A percentile compares a stretch with the other conserved stretches of the same genome.
Conservation (phyloP, 2,329 filamentous ascomycete genomes). For the Fusarium sp. region DNA sequence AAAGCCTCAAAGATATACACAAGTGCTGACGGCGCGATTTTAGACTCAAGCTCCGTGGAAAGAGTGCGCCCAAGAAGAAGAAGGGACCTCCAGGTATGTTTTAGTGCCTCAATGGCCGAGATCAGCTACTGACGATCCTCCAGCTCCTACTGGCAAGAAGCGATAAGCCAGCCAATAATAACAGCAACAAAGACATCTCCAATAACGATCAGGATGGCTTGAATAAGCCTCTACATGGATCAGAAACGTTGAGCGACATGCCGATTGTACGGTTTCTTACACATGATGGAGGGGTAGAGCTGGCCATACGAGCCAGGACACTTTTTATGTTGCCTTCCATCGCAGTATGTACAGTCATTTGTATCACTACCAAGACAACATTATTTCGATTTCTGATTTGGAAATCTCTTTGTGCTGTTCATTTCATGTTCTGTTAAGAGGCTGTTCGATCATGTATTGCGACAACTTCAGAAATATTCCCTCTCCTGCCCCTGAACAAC, state of each 20-base stretch:
- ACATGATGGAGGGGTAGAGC: background rate
- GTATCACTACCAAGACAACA: conserved; percentile 37
- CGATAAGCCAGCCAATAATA: conserved; percentile 38
- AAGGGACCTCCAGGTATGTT: conserved; percentile 59
- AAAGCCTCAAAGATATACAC: background rate
- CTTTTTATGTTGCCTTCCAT: conserved; percentile 1
- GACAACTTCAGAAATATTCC: background rate
- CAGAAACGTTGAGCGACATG: background rate
- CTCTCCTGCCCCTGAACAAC: background rate
- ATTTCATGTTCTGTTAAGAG: background rate
- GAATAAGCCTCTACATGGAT: background rate
- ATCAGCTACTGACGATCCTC: conserved; percentile 19
- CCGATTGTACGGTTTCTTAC: background rate
- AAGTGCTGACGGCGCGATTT: conserved; percentile 45
- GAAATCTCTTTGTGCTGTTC: background rate
- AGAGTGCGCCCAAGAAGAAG: conserved; percentile 92
- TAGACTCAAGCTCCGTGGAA: conserved; percentile 82
- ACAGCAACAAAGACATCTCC: conserved; percentile 38
- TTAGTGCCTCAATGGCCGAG: too few species aligned
- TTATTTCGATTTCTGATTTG: conserved; percentile 1
- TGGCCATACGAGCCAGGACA: conserved; percentile 4
- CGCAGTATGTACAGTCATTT: conserved; percentile 42
- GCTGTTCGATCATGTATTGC: background rate
- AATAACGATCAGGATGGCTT: conserved; percentile 1
- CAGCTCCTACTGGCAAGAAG: conserved; percentile 47